Evolutionary conservation across 495 filamentous ascomycete genomes (phyloP).

Genomic region (Oleoguttula mirabilis): DNA sequence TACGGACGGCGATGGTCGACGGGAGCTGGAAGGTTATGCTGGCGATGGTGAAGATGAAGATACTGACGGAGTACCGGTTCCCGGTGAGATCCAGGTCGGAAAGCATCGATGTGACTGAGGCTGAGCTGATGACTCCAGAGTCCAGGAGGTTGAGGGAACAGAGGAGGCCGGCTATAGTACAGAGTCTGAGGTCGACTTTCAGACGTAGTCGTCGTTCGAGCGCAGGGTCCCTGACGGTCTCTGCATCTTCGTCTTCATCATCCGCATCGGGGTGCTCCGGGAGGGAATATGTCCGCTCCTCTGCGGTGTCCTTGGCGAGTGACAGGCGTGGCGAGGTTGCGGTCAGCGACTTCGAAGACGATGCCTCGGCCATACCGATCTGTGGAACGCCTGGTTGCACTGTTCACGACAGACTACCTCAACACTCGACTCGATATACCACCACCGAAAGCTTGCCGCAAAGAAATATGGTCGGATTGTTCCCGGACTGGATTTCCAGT

Average conservation of each 20-base stretch:
- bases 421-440: no score
- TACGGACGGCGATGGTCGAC: slow-evolving; percentile 55
- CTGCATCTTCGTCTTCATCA: not conserved
- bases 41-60: slow-evolving; percentile 69
- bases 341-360: not conserved
- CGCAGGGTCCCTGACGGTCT: not conserved
- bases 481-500: no score
- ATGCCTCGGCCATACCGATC: no score
- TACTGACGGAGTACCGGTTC: slow-evolving; percentile 56
- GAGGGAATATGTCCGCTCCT: not conserved
- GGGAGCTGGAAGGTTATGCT: slow-evolving; percentile 67
- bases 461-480: no score
- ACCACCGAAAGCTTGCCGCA: no score
- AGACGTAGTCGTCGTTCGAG: slow-evolving; percentile 36
- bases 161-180: slow-evolving; percentile 61
- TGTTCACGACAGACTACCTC: no score
- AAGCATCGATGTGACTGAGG: slow-evolving; percentile 64
- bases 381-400: no score
- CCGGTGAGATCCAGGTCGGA: slow-evolving; percentile 52
- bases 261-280: no score
- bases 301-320: not conserved
- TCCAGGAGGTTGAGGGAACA: slow-evolving; percentile 64
- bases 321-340: not conserved
- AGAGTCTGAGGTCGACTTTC: slow-evolving; percentile 63
- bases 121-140: slow-evolving; percentile 63